Evolutionary conservation across 805 yeast species (phyloP), one percentile per base, ranked within the genome.

Genomic region (Clavispora asparagi): DNA sequence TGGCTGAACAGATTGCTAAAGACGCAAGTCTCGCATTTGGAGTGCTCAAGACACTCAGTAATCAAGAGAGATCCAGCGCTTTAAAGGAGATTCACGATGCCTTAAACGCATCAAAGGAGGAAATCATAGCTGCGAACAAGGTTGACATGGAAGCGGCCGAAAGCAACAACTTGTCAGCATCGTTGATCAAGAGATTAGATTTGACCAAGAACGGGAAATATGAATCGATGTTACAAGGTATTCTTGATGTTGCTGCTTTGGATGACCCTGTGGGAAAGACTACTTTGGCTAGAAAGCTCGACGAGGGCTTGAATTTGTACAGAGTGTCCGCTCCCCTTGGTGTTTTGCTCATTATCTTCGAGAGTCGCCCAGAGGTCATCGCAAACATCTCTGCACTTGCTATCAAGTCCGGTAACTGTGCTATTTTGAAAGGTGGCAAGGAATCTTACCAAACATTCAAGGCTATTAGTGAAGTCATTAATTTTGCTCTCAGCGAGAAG

Each of bases 341-440:
- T 16, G 97, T 89, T 0, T 67, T 94, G 39, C 73, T 94, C 50
- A 90, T 94, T 40, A 95, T 94, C 45, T 94, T 94, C 64, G 99
- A 94, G 67, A 82, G 96, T 28, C 79, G 99, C 60, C 99, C 99
- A 33, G 99, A 94, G 64, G 99, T 94, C 10, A 94, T 94, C 71
- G 99, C 99, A 45, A 95, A 94, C 63, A 94, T 94, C 59, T 85
- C 97, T 12, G 94, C 99, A 0, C 74, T 94, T 58, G 96, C 98
- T 16, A 83, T 94, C 62, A 94, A 95, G 65, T 89, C 97, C 1
- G 98, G 97, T 41, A 94, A 94, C 63, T 87, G 97, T 8, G 99
- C 97, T 42, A 94, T 94, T 47, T 76, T 94, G 61, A 94, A 94
- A 68, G 99, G 99, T 56, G 99, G 99, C 48, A 92, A 90, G 64